Percentiles rank a stretch among this genome's conserved stretches.
These are phyloP conservation scores for Lactarius hatsudake DNA, from an alignment of 768 basidiomycete genomes.

Conservation along the genomic window DNA sequence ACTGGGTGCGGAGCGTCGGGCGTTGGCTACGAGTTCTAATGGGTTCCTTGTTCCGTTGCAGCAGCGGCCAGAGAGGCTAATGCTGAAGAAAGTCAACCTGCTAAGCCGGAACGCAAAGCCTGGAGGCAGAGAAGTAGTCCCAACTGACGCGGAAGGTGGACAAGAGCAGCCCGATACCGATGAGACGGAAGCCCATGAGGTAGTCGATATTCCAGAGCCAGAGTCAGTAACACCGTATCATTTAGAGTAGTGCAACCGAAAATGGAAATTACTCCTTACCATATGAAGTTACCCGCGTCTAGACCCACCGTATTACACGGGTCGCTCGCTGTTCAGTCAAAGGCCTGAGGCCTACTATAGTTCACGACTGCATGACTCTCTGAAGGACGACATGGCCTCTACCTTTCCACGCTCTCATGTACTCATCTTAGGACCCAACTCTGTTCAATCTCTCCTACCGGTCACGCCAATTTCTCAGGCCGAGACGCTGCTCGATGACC, in stretches of 20 bases:
- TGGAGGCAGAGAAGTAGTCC: slow-evolving; percentile 18
- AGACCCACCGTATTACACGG: neutral
- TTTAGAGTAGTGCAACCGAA: neutral
- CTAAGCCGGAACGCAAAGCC: slow-evolving; percentile 24
- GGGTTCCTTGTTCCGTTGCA: slow-evolving; percentile 45
- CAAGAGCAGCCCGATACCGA: neutral
- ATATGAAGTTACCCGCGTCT: neutral
- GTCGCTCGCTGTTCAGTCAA: neutral
- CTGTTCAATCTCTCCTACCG: slow-evolving; percentile 63
- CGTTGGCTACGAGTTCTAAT: slow-evolving; percentile 34
- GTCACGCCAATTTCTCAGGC: slow-evolving; percentile 71
- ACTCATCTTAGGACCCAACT: slow-evolving; percentile 59
- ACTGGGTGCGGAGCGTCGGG: slow-evolving; percentile 32
- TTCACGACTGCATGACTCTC: neutral
- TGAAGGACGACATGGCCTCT: slow-evolving; percentile 22
- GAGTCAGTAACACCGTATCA: slow-evolving; percentile 1
- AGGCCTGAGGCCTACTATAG: neutral
- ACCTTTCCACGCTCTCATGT: slow-evolving; percentile 67
- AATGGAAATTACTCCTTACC: neutral
- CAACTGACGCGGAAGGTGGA: neutral
- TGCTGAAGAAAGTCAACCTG: slow-evolving; percentile 23
- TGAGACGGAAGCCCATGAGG: neutral
- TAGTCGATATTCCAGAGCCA: neutral
- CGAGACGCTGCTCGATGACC: slow-evolving; percentile 63
- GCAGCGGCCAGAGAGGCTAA: slow-evolving; percentile 42